Evolutionary conservation across 192 early-diverging fungal genomes (phyloP), one percentile per base, ranked within the genome.

Genomic region (Lobosporangium transversale): DNA sequence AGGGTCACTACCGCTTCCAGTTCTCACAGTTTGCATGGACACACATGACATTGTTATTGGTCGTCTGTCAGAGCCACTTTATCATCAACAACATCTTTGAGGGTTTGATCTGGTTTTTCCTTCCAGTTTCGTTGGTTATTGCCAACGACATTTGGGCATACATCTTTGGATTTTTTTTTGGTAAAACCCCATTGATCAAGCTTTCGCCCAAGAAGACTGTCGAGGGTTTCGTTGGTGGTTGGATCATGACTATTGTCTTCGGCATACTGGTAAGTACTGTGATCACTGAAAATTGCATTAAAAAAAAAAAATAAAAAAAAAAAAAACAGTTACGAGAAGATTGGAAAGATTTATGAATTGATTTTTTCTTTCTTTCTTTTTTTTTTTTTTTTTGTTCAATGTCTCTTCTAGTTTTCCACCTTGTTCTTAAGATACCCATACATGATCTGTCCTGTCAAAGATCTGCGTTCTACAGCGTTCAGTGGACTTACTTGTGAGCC

Each of bases 81-180:
- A 96, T 97, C 80, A 89, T 97, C 73, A 94, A 97, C 79, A 98
- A 98, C 82, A 95, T 98, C 69, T 93, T 98, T 73, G 95, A 97
- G 83, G 97, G 97, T 32, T 83, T 98, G 70, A 93, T 98, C 59
- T 98, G 97, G 97, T 97, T 98, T 83, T 82, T 98, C 53, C 64
- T 98, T 44, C 97, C 97, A 0, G 90, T 86, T 0, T 88, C 90
- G 20, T 80, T 97, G 47, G 95, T 99, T 36, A 93, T 97, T 60
- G 90, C 90, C 67, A 99, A 99, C 80, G 97, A 99, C 78, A 94
- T 97, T 45, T 92, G 91, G 62, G 97, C 97, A 12, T 99, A 99
- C 78, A 83, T 97, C 21, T 95, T 90, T 83, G 97, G 97, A 21
- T 97, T 97, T 81, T 97, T 99, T 79, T 96, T 89, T 81, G 97